phyloP scores from a whole-genome alignment of 306 rosid genomes.

The Medicago arabica region DNA sequence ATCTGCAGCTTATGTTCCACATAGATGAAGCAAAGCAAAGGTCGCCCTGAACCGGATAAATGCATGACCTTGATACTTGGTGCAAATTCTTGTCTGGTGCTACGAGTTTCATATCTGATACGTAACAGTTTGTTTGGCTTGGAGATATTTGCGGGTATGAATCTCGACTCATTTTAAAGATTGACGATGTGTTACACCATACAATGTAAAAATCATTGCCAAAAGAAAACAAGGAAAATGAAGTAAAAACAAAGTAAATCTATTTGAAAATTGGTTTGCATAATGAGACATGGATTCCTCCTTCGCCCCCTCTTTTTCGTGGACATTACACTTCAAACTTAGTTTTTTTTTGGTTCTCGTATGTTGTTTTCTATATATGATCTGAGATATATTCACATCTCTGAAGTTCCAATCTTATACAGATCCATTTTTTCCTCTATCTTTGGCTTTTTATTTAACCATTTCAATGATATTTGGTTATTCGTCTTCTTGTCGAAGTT shows the following conservation, averaged over 20 bases:
- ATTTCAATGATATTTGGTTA: slow-evolving; percentile 25
- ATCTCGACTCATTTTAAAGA: slow-evolving; percentile 15
- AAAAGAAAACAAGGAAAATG: not conserved
- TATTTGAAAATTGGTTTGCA: slow-evolving; percentile 16
- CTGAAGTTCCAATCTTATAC: not conserved
- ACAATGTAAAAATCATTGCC: not conserved
- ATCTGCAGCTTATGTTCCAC: slow-evolving; percentile 82
- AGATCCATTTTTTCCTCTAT: not conserved
- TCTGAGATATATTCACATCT: not conserved
- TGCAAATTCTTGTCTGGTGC: slow-evolving; percentile 28
- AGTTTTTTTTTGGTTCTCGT: not conserved
- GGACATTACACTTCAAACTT: not conserved
- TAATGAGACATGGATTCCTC: not conserved
- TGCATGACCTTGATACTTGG: slow-evolving; percentile 12
- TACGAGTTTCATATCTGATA: slow-evolving; percentile 28
- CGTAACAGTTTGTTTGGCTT: slow-evolving; percentile 18
- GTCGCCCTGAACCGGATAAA: slow-evolving; percentile 34
- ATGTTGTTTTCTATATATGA: not conserved
- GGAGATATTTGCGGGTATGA: slow-evolving; percentile 12
- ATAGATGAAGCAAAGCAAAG: slow-evolving; percentile 70
- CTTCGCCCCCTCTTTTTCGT: not conserved
- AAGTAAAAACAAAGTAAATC: not conserved
- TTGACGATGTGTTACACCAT: slow-evolving; percentile 6
- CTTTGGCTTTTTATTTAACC: slow-evolving; percentile 7
- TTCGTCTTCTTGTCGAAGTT: not conserved